Percentiles rank a stretch among this genome's conserved stretches.
Evolutionary conservation across 208 protist genomes (phyloP).

Genomic region (Wallacemonas rigidus): DNA sequence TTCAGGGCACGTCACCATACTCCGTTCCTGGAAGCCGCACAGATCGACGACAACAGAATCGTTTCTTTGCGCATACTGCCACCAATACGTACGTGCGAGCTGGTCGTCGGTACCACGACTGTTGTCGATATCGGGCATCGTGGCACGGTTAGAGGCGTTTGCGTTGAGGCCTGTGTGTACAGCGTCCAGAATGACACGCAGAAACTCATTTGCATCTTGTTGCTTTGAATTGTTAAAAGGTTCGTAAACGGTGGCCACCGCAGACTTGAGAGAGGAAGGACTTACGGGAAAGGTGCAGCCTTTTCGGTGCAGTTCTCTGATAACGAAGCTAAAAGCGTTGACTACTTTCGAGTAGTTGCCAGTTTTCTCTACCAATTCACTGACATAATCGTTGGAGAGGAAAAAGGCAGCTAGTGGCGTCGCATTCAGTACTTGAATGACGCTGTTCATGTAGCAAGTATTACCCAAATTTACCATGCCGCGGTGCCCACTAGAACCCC

Average conservation of each 20-base stretch:
- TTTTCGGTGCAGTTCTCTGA: constrained; percentile 72
- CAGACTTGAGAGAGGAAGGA: constrained; percentile 79
- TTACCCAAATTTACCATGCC: constrained; percentile 93
- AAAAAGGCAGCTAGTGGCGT: constrained; percentile 92
- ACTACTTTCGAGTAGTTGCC: constrained; percentile 36
- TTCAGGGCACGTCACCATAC: constrained; percentile 60
- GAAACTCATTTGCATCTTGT: constrained; percentile 94
- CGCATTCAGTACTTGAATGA: constrained; percentile 80
- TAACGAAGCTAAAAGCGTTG: constrained; percentile 77
- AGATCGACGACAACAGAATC: constrained; percentile 92
- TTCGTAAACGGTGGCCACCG: constrained; percentile 68
- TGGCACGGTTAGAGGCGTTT: constrained; percentile 29
- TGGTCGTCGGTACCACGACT: constrained; percentile 63
- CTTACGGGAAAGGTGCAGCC: constrained; percentile 64
- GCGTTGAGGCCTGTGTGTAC: constrained; percentile 93
- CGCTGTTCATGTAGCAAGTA: constrained; percentile 94
- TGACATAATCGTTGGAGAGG: constrained; percentile 65
- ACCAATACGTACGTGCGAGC: constrained; percentile 78
- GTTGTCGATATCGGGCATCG: constrained; percentile 69
- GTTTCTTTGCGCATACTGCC: constrained; percentile 85
- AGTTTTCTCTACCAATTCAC: constrained; percentile 34
- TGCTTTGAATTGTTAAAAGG: constrained; percentile 76
- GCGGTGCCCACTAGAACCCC: constrained; percentile 26
- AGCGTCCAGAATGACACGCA: constrained; percentile 89
- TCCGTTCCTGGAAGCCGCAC: constrained; percentile 84